Evolutionary conservation across 441 rosid genomes (phyloP).

Genomic region (Jatropha podagrica): DNA sequence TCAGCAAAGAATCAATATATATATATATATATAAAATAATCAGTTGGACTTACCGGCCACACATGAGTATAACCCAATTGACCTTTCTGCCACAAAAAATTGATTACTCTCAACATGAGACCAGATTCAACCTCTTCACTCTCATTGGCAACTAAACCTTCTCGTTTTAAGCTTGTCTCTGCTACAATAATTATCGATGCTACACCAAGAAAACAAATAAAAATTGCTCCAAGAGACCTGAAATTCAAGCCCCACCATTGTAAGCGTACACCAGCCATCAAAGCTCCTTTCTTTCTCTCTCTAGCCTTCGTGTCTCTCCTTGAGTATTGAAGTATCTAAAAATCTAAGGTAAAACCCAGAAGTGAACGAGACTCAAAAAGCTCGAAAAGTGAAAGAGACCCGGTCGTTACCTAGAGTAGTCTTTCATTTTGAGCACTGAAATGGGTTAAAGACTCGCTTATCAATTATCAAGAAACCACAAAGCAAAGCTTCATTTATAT

Average conservation of each 20-base stretch:
- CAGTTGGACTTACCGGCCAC: slow-evolving; percentile 50
- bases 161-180: slow-evolving; percentile 27
- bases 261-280: slow-evolving; percentile 33
- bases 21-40: not conserved
- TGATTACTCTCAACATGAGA: slow-evolving; percentile 16
- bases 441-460: not conserved
- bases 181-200: slow-evolving; percentile 31
- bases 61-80: slow-evolving; percentile 43
- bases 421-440: not conserved
- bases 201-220: slow-evolving; percentile 29
- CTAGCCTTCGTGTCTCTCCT: not conserved
- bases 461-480: not conserved
- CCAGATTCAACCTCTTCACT: slow-evolving; percentile 18
- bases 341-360: slow-evolving; percentile 9
- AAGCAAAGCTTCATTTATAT: not conserved
- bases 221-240: slow-evolving; percentile 23
- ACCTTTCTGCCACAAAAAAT: slow-evolving; percentile 33
- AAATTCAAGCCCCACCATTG: slow-evolving; percentile 27
- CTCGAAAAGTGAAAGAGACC: not conserved
- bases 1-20: not conserved
- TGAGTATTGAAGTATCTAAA: not conserved
- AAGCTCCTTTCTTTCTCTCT: not conserved
- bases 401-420: not conserved
- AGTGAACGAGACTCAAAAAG: not conserved
- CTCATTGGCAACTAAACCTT: slow-evolving; percentile 19